Evolutionary conservation across 306 rosid species (phyloP).

Genomic region (Crataegus laevigata): DNA sequence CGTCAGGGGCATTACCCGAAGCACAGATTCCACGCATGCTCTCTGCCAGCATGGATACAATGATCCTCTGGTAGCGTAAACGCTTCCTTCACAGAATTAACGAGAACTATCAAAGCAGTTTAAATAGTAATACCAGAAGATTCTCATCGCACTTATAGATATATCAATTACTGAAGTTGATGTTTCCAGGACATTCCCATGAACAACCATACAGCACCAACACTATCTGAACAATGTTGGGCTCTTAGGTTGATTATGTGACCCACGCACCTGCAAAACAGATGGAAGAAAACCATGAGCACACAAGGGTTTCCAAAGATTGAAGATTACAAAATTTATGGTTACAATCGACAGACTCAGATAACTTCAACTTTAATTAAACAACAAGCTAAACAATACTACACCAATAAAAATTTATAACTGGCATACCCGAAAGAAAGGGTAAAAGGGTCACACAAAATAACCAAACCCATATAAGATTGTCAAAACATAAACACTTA

Average conservation of each 20-base stretch:
- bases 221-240: constrained; percentile 4
- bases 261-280: constrained; percentile 28
- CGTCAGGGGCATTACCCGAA: constrained; percentile 99
- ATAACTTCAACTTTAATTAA: background rate
- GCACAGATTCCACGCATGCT: constrained; percentile 99
- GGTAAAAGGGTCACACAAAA: background rate
- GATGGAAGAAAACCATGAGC: constrained; percentile 2
- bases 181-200: constrained; percentile 11
- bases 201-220: constrained; percentile 16
- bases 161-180: constrained; percentile 10
- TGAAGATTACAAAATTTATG: background rate
- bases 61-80: constrained; percentile 40
- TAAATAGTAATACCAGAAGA: constrained; percentile 22
- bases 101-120: constrained; percentile 13
- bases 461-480: background rate
- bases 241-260: constrained; percentile 12
- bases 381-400: background rate
- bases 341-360: background rate
- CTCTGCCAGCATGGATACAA: constrained; percentile 97
- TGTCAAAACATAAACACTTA: background rate
- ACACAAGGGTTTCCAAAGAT: background rate
- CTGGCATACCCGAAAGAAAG: background rate
- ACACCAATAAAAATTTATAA: background rate
- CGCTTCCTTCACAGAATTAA: constrained; percentile 39
- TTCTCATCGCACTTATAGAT: constrained; percentile 25